These are phyloP conservation scores for Begonia fuchsioides DNA, from an alignment of 306 rosid genomes.

Conservation along the genomic window DNA sequence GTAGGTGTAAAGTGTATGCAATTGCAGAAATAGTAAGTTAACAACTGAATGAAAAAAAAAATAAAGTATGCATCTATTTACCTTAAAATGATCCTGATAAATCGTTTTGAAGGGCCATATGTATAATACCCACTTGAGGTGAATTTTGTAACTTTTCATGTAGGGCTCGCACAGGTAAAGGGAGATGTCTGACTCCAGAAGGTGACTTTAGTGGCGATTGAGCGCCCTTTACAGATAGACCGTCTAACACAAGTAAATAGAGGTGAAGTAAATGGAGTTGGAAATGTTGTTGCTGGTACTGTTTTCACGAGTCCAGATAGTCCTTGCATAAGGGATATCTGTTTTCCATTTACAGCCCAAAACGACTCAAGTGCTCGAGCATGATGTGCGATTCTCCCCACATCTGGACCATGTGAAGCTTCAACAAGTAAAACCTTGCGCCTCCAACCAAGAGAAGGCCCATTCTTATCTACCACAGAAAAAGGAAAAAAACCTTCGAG, in stretches of 20 bases:
- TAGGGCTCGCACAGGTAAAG: slow-evolving; percentile 51
- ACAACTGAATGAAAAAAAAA: slow-evolving; percentile 12
- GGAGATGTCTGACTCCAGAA: slow-evolving; percentile 62
- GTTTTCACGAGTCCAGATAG: slow-evolving; percentile 51
- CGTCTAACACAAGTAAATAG: slow-evolving; percentile 88
- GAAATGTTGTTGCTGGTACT: slow-evolving; percentile 41
- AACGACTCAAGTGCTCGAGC: slow-evolving; percentile 73
- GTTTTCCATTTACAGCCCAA: slow-evolving; percentile 61
- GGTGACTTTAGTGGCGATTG: slow-evolving; percentile 70
- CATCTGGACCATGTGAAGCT: slow-evolving; percentile 79
- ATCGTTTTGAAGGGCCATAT: slow-evolving; percentile 90
- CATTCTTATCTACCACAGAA: slow-evolving; percentile 34
- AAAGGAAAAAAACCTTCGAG: slow-evolving; percentile 9
- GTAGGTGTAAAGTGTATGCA: slow-evolving; percentile 23
- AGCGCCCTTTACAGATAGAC: slow-evolving; percentile 48
- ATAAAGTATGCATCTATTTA: slow-evolving; percentile 12
- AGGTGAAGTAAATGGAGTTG: slow-evolving; percentile 84
- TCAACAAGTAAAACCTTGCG: slow-evolving; percentile 81
- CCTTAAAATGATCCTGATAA: slow-evolving; percentile 73
- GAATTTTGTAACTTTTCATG: slow-evolving; percentile 78
- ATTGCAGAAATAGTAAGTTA: slow-evolving; percentile 19
- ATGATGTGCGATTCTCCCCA: slow-evolving; percentile 56
- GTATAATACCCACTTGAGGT: slow-evolving; percentile 87
- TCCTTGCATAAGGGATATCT: slow-evolving; percentile 58
- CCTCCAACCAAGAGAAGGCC: slow-evolving; percentile 90